These are phyloP conservation scores for Taphrina sp. DNA, from an alignment of 1,139 yeast genomes.

Conservation along the genomic window DNA sequence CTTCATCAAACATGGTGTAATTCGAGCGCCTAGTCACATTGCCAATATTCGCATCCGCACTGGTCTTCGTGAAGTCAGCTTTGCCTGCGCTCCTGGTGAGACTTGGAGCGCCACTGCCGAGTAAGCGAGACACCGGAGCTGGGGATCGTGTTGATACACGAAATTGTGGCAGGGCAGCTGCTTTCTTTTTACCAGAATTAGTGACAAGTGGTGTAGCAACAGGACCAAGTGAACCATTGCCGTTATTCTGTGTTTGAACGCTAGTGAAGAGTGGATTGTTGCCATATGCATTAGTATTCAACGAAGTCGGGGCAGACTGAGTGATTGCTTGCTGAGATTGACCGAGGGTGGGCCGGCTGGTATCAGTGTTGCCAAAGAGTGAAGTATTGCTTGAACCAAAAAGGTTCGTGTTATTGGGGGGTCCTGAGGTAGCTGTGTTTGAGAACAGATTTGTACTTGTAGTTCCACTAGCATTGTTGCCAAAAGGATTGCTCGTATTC, in stretches of 20 bases:
- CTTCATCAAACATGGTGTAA: slow-evolving; percentile 47
- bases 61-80: background rate
- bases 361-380: background rate
- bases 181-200: slow-evolving; percentile 50
- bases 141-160: slow-evolving; percentile 57
- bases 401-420: no score
- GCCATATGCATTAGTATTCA: slow-evolving; percentile 67
- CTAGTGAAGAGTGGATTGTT: slow-evolving; percentile 61
- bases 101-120: background rate
- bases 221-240: slow-evolving; percentile 48
- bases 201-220: slow-evolving; percentile 55
- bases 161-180: slow-evolving; percentile 60
- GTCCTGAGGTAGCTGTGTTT: no score
- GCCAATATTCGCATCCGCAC: no score
- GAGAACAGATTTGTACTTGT: no score
- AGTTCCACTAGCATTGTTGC: slow-evolving; percentile 37
- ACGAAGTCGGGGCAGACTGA: background rate
- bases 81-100: no score
- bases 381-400: no score
- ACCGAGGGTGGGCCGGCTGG: no score
- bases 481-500: slow-evolving; percentile 22
- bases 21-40: slow-evolving; percentile 2
- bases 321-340: no score
- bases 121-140: slow-evolving; percentile 29
- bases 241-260: slow-evolving; percentile 38